Evolutionary conservation across 2,329 filamentous ascomycete species (phyloP).

Genomic region (Phyllosticta citriasiana): DNA sequence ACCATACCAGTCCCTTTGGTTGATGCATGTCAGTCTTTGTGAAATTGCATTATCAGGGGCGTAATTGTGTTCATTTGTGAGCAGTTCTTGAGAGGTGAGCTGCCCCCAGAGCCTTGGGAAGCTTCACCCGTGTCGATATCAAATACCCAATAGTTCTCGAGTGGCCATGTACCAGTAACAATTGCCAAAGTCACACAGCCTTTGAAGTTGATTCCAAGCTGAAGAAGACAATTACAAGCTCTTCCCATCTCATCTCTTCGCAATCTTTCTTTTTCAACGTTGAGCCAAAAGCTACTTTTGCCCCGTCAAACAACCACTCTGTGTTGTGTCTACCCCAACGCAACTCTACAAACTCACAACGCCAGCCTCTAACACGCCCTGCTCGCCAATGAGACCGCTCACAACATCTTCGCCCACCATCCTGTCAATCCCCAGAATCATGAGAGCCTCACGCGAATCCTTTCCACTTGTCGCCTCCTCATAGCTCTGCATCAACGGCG

Average conservation of each 20-base stretch:
- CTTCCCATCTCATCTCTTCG: neutral
- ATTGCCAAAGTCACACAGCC: neutral
- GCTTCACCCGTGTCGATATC: no score
- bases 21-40: no score
- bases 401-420: conserved; percentile 49
- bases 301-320: no score
- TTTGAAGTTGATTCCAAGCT: neutral
- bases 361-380: conserved; percentile 43
- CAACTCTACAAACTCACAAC: conserved; percentile 38
- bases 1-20: no score
- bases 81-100: no score
- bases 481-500: conserved; percentile 38
- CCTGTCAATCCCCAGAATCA: conserved; percentile 68
- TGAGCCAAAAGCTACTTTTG: neutral
- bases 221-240: neutral
- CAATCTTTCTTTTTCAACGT: neutral
- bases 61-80: no score
- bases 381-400: conserved; percentile 37
- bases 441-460: conserved; percentile 52
- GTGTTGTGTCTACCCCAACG: no score
- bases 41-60: no score
- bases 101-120: no score
- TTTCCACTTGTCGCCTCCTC: conserved; percentile 12
- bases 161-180: neutral
- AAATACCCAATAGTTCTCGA: no score